phyloP scores from a whole-genome alignment of 2,329 filamentous ascomycete genomes.

The Colletotrichum sidae region DNA sequence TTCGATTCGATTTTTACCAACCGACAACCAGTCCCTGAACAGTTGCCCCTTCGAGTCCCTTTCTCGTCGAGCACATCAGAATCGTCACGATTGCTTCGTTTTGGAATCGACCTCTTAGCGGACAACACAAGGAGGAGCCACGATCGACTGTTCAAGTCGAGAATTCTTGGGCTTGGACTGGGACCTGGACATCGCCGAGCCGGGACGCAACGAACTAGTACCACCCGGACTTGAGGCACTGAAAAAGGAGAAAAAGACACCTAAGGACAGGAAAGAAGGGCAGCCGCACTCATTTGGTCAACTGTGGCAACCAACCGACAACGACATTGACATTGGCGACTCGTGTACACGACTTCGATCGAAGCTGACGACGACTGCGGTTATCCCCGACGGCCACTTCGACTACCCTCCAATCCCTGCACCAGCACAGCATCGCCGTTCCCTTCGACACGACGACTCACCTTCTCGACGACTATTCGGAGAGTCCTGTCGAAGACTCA shows the following conservation, averaged over 20 bases:
- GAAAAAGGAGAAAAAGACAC: constrained; percentile 2
- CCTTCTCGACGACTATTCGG: constrained; percentile 7
- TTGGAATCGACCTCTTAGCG: constrained; percentile 2
- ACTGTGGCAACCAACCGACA: not conserved
- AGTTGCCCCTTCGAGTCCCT: constrained; percentile 3
- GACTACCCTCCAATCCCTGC: constrained; percentile 2
- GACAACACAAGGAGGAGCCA: constrained; percentile 1
- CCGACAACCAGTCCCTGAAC: constrained; percentile 10
- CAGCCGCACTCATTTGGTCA: no score
- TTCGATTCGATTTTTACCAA: constrained; percentile 33
- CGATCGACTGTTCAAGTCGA: not conserved
- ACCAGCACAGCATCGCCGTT: not conserved
- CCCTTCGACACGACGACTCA: constrained; percentile 10
- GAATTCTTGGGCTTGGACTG: constrained; percentile 23
- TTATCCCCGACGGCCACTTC: constrained; percentile 5
- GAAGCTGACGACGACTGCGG: constrained; percentile 23
- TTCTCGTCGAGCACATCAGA: not conserved
- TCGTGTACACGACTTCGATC: not conserved
- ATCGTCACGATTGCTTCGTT: constrained; percentile 16
- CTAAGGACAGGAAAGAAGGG: no score
- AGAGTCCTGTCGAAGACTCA: constrained; percentile 32
- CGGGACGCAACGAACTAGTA: constrained; percentile 23
- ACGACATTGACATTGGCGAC: constrained; percentile 8
- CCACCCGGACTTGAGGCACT: not conserved
- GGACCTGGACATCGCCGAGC: constrained; percentile 19